A percentile compares a stretch with the other conserved stretches of the same genome.
phyloP scores from a whole-genome alignment of 164 flowering plant genomes.

The Taxillus chinensis region DNA sequence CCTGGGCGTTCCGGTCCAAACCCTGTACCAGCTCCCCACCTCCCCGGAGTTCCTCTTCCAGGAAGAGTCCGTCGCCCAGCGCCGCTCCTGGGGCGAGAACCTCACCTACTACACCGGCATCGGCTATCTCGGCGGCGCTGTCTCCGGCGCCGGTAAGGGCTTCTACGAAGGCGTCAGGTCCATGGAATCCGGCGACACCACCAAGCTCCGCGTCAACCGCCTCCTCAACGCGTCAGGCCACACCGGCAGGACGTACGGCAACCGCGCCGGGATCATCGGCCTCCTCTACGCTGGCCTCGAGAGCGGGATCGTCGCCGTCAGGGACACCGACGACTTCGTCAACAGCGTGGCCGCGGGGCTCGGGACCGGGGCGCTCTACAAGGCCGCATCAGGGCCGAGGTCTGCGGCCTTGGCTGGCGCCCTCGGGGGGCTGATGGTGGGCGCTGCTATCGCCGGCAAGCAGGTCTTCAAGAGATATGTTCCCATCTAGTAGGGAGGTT shows the following conservation, averaged over 20 bases:
- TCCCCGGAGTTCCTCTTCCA: conserved; percentile 52
- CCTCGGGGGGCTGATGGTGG: conserved; percentile 60
- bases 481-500: conserved; percentile 23
- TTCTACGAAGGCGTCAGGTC: conserved; percentile 30
- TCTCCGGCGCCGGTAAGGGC: conserved; percentile 36
- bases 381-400: conserved; percentile 56
- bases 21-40: conserved; percentile 51
- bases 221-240: conserved; percentile 22
- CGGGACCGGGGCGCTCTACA: conserved; percentile 69
- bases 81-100: conserved; percentile 54
- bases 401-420: conserved; percentile 82
- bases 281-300: conserved; percentile 55
- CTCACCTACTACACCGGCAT: conserved; percentile 45
- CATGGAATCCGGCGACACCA: conserved; percentile 41
- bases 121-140: conserved; percentile 41
- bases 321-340: conserved; percentile 50
- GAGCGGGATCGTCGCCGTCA: conserved; percentile 34
- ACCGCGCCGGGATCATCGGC: conserved; percentile 40
- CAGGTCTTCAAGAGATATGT: conserved; percentile 63
- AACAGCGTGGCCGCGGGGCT: conserved; percentile 65
- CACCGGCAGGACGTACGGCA: conserved; percentile 35
- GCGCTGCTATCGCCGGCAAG: conserved; percentile 50
- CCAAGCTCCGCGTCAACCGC: conserved; percentile 42
- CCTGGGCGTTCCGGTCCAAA: conserved; percentile 28
- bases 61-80: conserved; percentile 38